Evolutionary conservation across 2,329 filamentous ascomycete species (phyloP).

Genomic region (Fusarium pseudoanthophilum): DNA sequence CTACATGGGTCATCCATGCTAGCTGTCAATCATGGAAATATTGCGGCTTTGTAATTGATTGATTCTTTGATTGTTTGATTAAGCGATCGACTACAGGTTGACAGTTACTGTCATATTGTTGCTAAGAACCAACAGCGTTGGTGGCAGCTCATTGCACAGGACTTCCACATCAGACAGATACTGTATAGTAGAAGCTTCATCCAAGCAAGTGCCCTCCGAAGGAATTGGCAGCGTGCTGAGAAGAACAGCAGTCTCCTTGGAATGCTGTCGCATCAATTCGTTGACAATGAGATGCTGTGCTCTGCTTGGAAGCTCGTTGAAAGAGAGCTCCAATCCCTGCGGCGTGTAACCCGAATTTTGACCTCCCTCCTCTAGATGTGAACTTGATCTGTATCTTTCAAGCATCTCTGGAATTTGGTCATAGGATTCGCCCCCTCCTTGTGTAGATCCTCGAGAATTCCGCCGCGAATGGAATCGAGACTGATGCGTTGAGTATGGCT

Average conservation of each 20-base stretch:
- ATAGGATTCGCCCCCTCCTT: constrained; percentile 49
- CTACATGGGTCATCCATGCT: constrained; percentile 8
- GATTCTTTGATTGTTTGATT: constrained; percentile 14
- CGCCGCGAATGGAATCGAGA: constrained; percentile 51
- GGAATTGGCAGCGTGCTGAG: constrained; percentile 88
- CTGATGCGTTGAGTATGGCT: constrained; percentile 30
- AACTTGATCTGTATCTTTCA: constrained; percentile 50
- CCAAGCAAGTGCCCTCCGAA: constrained; percentile 77
- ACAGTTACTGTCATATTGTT: constrained; percentile 92
- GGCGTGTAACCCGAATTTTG: constrained; percentile 62
- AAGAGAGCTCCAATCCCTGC: constrained; percentile 76
- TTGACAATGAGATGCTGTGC: constrained; percentile 90
- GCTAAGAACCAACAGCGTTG: constrained; percentile 81
- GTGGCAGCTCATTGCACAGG: constrained; percentile 79
- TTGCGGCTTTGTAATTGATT: constrained; percentile 23
- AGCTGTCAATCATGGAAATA: constrained; percentile 35
- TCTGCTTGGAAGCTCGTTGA: constrained; percentile 86
- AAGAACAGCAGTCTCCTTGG: constrained; percentile 77
- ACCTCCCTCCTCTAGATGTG: constrained; percentile 41
- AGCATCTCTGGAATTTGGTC: constrained; percentile 59
- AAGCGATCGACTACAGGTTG: constrained; percentile 62
- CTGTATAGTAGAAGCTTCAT: constrained; percentile 74
- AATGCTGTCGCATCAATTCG: constrained; percentile 79
- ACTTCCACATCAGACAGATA: constrained; percentile 85
- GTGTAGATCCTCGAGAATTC: constrained; percentile 49